Evolutionary conservation across 352 stramenopile genomes (phyloP).

Genomic region (Pythium biforme): DNA sequence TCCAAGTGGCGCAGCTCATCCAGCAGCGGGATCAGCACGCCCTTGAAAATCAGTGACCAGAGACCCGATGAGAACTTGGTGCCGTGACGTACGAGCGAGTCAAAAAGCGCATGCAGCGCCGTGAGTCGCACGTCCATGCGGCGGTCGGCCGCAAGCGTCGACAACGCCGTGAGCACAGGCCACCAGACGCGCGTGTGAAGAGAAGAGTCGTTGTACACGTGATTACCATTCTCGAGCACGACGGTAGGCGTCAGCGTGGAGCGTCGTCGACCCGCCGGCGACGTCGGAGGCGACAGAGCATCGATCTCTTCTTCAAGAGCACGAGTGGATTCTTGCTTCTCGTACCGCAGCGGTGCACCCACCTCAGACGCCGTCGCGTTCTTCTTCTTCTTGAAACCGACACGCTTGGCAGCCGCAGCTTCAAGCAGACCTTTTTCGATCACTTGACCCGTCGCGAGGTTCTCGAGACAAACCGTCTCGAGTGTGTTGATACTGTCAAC

Average conservation of each 20-base stretch:
- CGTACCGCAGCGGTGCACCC: slow-evolving; percentile 41
- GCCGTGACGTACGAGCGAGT: slow-evolving; percentile 64
- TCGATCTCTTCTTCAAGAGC: slow-evolving; percentile 61
- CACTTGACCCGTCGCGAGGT: slow-evolving; percentile 71
- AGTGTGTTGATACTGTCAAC: slow-evolving; percentile 68
- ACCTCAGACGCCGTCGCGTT: not conserved
- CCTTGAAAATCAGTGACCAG: slow-evolving; percentile 84
- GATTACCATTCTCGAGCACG: not conserved
- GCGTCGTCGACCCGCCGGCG: slow-evolving; percentile 34
- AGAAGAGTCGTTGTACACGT: slow-evolving; percentile 67
- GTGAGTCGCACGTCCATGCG: slow-evolving; percentile 86
- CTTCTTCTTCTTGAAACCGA: slow-evolving; percentile 66
- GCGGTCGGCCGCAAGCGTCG: slow-evolving; percentile 88
- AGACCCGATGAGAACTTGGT: slow-evolving; percentile 71
- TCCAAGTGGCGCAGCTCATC: slow-evolving; percentile 74
- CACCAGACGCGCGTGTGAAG: slow-evolving; percentile 87
- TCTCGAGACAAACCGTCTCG: slow-evolving; percentile 66
- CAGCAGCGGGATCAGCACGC: slow-evolving; percentile 83
- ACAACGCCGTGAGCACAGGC: slow-evolving; percentile 97
- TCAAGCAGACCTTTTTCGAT: slow-evolving; percentile 61
- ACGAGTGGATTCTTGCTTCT: slow-evolving; percentile 63
- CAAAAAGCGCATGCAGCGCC: slow-evolving; percentile 74
- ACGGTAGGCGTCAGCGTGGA: slow-evolving; percentile 29
- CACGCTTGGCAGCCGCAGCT: slow-evolving; percentile 37
- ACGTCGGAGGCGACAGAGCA: slow-evolving; percentile 36